Base-by-base conservation (phyloP, 2,329 filamentous ascomycete species). In the Xylaria sp. region DNA sequence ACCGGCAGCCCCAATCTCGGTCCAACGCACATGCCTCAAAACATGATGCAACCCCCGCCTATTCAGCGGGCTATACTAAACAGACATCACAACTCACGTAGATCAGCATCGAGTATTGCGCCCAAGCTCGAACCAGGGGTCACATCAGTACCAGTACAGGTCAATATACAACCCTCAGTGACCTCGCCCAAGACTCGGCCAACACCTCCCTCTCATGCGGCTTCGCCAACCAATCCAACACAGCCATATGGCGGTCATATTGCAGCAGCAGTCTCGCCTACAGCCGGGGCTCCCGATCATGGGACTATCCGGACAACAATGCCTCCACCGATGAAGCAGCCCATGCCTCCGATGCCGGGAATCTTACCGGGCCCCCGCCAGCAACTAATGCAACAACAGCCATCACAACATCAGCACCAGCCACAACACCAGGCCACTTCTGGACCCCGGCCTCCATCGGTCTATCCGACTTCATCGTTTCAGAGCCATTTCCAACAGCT, bases 401-500 rank as follows among this genome's bases (percentile, higher is more conserved):
- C 70, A 6, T 66, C 68, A 17, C 66, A 67, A 6, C 69, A 67
- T 23, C 70, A 66, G 36, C 69, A 66, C 10, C 70, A 72, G 26
- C 70, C 67, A 23, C 64, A 67, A 23, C 46, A 60, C 17, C 79
- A 74, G 66, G 81, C 70, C 80, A 80, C 72, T 78, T 82, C 54
- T 76, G 82, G 68, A 79, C 84, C 58, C 79, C 86, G 62, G 40
- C 70, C 74, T 13, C 67, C 73, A 23, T 69, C 74, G 2, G 97
- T 92, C 81, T 97, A 97, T 79, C 90, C 92, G 59, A 92, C 93
- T 66, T 92, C 93, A 20, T 83, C 84, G 2, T 97, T 97, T 82
- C 93, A 97, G 78, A 96, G 92, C 80, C 95, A 97, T 80, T 94
- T 97, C 81, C 93, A 97, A 81, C 93, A 97, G 85, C 89, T 98